Conservation (phyloP, 345 rosid species). For the Firmiana major region DNA sequence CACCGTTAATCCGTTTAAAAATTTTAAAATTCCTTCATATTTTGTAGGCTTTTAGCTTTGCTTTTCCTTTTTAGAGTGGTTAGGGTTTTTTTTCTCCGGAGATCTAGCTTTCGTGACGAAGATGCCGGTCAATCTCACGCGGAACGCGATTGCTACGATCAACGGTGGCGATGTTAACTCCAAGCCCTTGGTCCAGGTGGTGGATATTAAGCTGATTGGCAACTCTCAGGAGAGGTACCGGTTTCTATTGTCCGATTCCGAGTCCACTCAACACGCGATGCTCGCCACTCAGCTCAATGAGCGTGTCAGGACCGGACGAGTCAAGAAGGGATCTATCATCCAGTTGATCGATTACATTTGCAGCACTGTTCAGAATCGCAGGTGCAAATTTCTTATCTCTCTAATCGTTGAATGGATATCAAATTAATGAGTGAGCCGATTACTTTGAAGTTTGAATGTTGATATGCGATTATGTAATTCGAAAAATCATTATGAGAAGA, state of each 20-base stretch:
- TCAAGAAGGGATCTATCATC: slow-evolving; percentile 74
- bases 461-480: not conserved
- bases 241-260: slow-evolving; percentile 63
- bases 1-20: not conserved
- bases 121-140: slow-evolving; percentile 78
- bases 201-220: slow-evolving; percentile 62
- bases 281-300: slow-evolving; percentile 80
- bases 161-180: slow-evolving; percentile 68
- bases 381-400: slow-evolving; percentile 30
- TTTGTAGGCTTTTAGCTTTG: not conserved
- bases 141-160: slow-evolving; percentile 60
- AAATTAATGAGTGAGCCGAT: not conserved
- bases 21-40: not conserved
- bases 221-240: slow-evolving; percentile 70
- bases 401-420: not conserved
- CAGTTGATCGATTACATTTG: slow-evolving; percentile 86
- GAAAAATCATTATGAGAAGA: not conserved
- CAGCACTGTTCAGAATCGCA: slow-evolving; percentile 65
- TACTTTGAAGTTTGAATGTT: not conserved
- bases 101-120: slow-evolving; percentile 3
- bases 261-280: slow-evolving; percentile 69
- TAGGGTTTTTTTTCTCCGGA: not conserved
- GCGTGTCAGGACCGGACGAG: slow-evolving; percentile 49
- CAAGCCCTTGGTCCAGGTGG: slow-evolving; percentile 76
- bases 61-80: not conserved